These are phyloP conservation scores for Venturia effusa DNA, from an alignment of 2,329 filamentous ascomycete species.

Conservation along the genomic window DNA sequence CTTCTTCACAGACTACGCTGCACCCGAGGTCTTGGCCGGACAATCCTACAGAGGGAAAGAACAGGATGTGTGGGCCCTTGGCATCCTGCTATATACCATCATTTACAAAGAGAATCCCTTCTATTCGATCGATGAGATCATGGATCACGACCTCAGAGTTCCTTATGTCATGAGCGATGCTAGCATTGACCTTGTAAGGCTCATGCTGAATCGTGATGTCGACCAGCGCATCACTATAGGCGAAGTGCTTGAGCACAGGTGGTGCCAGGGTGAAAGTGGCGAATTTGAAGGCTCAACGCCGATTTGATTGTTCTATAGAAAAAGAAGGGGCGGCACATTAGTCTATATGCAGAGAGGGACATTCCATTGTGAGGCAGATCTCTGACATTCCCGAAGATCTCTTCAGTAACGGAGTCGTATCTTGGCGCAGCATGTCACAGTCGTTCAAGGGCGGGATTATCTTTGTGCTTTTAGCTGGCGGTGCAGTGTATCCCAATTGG, in stretches of 20 bases:
- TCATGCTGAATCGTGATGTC: constrained; percentile 89
- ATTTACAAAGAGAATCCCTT: constrained; percentile 99
- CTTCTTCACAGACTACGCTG: constrained; percentile 68
- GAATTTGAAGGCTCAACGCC: not conserved
- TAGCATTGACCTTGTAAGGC: constrained; percentile 80
- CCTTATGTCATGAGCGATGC: constrained; percentile 83
- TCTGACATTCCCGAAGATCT: not conserved
- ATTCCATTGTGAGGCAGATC: not conserved
- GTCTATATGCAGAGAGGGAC: not conserved
- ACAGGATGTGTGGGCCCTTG: constrained; percentile 96
- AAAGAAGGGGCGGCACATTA: not conserved
- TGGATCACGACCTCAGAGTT: constrained; percentile 88
- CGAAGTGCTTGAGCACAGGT: constrained; percentile 80
- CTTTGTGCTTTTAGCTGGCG: not conserved
- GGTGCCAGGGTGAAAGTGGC: constrained; percentile 40
- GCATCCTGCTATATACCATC: constrained; percentile 95
- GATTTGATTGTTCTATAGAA: not conserved
- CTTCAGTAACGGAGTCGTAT: not conserved
- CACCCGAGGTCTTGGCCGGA: constrained; percentile 91
- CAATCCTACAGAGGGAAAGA: constrained; percentile 89
- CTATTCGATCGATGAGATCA: constrained; percentile 98
- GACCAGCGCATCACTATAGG: constrained; percentile 73
- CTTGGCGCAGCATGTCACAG: not conserved
- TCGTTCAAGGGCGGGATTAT: not conserved
- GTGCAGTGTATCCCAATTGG: not conserved